Percentiles rank a stretch among this genome's conserved stretches.
phyloP scores from a whole-genome alignment of 176 grass and related monocot species.

The Metroxylon sagu region DNA sequence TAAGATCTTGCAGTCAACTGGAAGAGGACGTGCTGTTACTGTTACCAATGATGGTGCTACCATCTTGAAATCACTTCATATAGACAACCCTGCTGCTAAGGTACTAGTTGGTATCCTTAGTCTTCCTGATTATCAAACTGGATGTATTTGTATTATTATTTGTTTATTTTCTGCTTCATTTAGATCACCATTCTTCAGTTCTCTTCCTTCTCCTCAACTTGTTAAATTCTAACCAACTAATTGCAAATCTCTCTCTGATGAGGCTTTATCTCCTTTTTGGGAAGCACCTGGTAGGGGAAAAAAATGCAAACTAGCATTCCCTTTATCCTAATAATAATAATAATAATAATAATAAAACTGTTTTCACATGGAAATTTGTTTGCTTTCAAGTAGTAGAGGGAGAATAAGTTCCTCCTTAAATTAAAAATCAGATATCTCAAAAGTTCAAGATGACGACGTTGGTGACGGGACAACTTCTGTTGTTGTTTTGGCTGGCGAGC shows the following conservation, averaged over 20 bases:
- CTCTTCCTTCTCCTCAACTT: too few relatives aligned
- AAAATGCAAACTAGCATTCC: too few relatives aligned
- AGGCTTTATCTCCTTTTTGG: too few relatives aligned
- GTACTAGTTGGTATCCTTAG: conserved; percentile 98
- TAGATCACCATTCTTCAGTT: too few relatives aligned
- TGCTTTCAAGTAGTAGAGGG: too few relatives aligned
- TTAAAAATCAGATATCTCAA: conserved; percentile 70
- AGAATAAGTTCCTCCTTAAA: conserved; percentile 29
- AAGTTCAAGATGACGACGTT: conserved; percentile 98
- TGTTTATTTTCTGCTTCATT: background rate
- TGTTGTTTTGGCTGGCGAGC: conserved; percentile 89
- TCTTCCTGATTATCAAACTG: background rate
- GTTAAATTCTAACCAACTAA: too few relatives aligned
- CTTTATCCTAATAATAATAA: too few relatives aligned
- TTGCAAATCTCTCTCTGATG: too few relatives aligned
- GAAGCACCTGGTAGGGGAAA: too few relatives aligned
- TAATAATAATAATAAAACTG: too few relatives aligned
- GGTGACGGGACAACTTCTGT: conserved; percentile 97
- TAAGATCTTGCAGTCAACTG: conserved; percentile 91
- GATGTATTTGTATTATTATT: background rate
- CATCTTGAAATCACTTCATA: conserved; percentile 92
- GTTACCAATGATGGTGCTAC: conserved; percentile 98
- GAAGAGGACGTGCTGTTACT: conserved; percentile 66
- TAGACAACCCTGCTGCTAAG: conserved; percentile 90
- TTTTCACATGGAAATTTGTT: too few relatives aligned